Conservation (phyloP, 2,329 filamentous ascomycete species). For the Fusarium liriodendri region DNA sequence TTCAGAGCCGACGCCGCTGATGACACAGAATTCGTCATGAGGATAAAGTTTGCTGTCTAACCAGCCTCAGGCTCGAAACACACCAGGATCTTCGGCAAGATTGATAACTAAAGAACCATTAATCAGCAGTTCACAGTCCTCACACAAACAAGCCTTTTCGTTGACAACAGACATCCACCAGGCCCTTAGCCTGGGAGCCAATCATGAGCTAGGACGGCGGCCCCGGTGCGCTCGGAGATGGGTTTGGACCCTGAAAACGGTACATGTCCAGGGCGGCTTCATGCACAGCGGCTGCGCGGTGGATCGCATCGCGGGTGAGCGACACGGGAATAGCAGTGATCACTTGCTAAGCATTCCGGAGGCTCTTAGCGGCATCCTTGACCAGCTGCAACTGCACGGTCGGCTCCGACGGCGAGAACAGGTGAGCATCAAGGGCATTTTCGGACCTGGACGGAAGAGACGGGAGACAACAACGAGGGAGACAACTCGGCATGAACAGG, state of each 20-base stretch:
- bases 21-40: background rate
- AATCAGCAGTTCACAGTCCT: slow-evolving; percentile 20
- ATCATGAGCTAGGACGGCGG: slow-evolving; percentile 11
- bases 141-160: slow-evolving; percentile 29
- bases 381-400: background rate
- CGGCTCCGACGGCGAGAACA: slow-evolving; percentile 1
- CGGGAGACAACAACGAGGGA: slow-evolving; percentile 3
- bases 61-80: background rate
- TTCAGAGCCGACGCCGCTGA: background rate
- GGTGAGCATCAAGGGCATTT: background rate
- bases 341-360: slow-evolving; percentile 17
- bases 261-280: slow-evolving; percentile 19
- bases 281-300: slow-evolving; percentile 40
- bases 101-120: slow-evolving; percentile 15
- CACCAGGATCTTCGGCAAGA: background rate
- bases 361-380: slow-evolving; percentile 21
- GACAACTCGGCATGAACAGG: background rate
- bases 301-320: slow-evolving; percentile 41
- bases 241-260: slow-evolving; percentile 40
- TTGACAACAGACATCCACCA: slow-evolving; percentile 19
- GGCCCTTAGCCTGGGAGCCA: slow-evolving; percentile 17
- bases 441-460: background rate
- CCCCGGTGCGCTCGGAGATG: slow-evolving; percentile 11
- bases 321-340: slow-evolving; percentile 26
- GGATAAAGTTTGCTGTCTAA: background rate